phyloP scores from a whole-genome alignment of 768 basidiomycete species.

The Lactifluus hygrophoroides region DNA sequence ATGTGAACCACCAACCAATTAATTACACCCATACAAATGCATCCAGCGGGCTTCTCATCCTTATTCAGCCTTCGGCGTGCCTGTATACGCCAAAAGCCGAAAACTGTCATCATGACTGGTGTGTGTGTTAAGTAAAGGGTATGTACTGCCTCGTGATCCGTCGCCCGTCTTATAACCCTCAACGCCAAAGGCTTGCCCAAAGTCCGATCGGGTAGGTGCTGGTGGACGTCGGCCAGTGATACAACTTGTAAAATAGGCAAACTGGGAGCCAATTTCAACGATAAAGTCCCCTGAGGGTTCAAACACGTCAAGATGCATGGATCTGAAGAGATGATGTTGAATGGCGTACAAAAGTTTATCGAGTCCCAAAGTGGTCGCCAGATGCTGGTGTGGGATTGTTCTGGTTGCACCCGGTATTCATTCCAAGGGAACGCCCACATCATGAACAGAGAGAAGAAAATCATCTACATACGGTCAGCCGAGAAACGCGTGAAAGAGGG shows the following conservation, averaged over 20 bases:
- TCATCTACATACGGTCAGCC: conserved; percentile 47
- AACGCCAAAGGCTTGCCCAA: conserved; percentile 15
- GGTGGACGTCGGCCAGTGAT: conserved; percentile 25
- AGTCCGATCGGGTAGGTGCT: neutral
- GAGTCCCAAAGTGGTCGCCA: conserved; percentile 68
- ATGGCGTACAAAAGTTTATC: conserved; percentile 38
- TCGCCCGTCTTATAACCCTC: neutral
- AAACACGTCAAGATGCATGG: neutral
- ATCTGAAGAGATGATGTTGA: neutral
- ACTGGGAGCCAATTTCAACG: conserved; percentile 52
- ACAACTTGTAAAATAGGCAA: conserved; percentile 50
- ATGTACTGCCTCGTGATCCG: neutral
- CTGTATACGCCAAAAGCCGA: conserved; percentile 4
- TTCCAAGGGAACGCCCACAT: conserved; percentile 71
- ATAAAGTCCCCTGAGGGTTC: conserved; percentile 48
- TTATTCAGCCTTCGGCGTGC: neutral
- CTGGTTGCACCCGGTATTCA: conserved; percentile 48
- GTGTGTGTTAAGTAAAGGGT: neutral
- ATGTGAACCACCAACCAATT: neutral
- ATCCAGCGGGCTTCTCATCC: neutral
- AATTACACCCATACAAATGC: neutral
- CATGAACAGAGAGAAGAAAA: conserved; percentile 70
- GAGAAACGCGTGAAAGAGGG: neutral
- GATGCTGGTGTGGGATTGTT: conserved; percentile 42
- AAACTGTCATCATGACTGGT: conserved; percentile 13